A percentile compares a stretch with the other conserved stretches of the same genome.
These are phyloP conservation scores for Cicer arietinum DNA, from an alignment of 306 rosid genomes.

Conservation along the genomic window DNA sequence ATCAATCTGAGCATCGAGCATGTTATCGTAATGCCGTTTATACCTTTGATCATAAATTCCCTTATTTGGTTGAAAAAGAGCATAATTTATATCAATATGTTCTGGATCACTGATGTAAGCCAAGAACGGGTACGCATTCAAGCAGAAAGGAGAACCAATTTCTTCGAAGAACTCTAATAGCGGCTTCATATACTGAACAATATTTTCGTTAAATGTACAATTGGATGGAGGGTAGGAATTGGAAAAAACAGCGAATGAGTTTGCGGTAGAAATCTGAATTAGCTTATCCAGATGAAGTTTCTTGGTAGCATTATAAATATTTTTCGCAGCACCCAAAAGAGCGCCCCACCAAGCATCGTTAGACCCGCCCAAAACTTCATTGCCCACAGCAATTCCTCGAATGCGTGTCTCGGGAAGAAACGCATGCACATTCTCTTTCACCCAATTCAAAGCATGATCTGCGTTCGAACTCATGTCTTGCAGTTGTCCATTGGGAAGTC, in stretches of 20 bases:
- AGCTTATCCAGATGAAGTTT: conserved; percentile 57
- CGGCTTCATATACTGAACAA: conserved; percentile 86
- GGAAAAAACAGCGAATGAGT: conserved; percentile 78
- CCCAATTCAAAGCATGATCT: conserved; percentile 90
- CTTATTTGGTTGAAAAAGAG: conserved; percentile 75
- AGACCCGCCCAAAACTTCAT: conserved; percentile 79
- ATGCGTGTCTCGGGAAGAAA: conserved; percentile 79
- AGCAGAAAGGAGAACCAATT: conserved; percentile 93
- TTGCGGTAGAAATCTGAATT: conserved; percentile 78
- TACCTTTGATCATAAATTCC: conserved; percentile 76
- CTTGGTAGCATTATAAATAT: conserved; percentile 73
- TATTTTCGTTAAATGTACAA: conserved; percentile 64
- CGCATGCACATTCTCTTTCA: conserved; percentile 80
- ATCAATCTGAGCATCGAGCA: conserved; percentile 99
- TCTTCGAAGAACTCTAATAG: conserved; percentile 79
- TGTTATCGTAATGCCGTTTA: conserved; percentile 83
- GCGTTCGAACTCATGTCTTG: conserved; percentile 75
- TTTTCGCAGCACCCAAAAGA: conserved; percentile 81
- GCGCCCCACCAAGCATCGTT: conserved; percentile 60
- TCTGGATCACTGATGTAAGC: conserved; percentile 70
- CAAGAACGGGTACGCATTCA: conserved; percentile 88
- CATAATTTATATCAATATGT: conserved; percentile 84
- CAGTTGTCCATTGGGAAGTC: conserved; percentile 68
- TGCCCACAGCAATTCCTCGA: conserved; percentile 87
- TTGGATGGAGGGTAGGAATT: conserved; percentile 94